phyloP scores from a whole-genome alignment of 768 basidiomycete genomes.

The Hericium erinaceus region DNA sequence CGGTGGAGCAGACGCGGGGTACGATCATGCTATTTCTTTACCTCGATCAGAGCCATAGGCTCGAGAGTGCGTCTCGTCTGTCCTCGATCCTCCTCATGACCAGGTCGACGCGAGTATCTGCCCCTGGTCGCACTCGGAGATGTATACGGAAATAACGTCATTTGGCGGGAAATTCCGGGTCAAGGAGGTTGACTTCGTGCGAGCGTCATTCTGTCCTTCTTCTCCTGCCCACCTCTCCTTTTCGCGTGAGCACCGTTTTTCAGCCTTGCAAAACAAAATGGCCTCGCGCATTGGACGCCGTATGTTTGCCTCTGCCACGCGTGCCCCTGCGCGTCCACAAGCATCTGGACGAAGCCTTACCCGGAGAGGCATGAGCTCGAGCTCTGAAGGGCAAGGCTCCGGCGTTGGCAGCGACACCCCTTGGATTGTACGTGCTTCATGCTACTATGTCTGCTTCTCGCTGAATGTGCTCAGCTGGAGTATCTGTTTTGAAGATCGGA shows the following conservation, averaged over 20 bases:
- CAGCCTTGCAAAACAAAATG: neutral
- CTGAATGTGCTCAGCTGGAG: neutral
- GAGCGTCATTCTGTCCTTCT: constrained; percentile 7
- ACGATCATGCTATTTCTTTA: too few species aligned
- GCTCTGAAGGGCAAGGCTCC: constrained; percentile 1
- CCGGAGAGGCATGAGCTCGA: constrained; percentile 7
- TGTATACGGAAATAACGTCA: too few species aligned
- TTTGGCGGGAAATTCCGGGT: too few species aligned
- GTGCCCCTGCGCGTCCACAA: neutral
- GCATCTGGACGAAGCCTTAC: neutral
- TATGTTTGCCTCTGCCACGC: constrained; percentile 1
- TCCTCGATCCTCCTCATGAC: too few species aligned
- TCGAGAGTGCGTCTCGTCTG: too few species aligned
- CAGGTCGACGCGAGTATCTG: too few species aligned
- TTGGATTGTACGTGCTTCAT: constrained; percentile 9
- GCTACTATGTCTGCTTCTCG: neutral
- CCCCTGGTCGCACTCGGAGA: too few species aligned
- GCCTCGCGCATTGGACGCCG: constrained; percentile 5
- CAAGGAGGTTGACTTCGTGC: too few species aligned
- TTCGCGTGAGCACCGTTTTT: neutral
- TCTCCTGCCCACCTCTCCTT: neutral
- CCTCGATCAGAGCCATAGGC: too few species aligned
- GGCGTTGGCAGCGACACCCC: constrained; percentile 4
- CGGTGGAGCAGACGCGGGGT: too few species aligned
- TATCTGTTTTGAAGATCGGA: constrained; percentile 3